Base-by-base conservation (phyloP, 371 early-diverging fungal genomes). In the Rhizopus sp. region DNA sequence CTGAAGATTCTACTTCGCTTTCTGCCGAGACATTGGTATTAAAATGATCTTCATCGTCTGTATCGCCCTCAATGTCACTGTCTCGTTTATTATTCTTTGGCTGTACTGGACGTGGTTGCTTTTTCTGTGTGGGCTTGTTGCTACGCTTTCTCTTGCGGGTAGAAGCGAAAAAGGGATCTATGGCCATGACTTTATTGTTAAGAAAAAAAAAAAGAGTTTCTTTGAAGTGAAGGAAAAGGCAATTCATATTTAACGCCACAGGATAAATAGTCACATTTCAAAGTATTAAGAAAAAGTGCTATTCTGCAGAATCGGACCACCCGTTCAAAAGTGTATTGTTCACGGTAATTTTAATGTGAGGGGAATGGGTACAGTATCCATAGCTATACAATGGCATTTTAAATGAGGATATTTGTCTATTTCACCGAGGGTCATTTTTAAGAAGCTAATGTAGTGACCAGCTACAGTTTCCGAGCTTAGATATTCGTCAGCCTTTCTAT, bases 1-100 rank as follows among this genome's bases (percentile, higher is more conserved):
- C 83, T 9, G 79, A 84, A 15, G 85, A 88, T 30, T 85, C 88
- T n/a, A 76, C 82, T 56, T 77, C 82, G 42, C 81, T 80, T n/a
- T 66, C 73, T 33, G 81, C 70, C 29, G 84, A 72, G 5, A 70
- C 72, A 40, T 80, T 80, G 31, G 78, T 85, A 17, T 66, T 50
- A 35, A 66, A 66, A 29, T 61, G 57, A 57, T 81, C 78, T 6
- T 81, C 83, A 9, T 72, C 78, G 16, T 74, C 74, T 46, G 64
- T 70, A 34, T 77, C 79, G 29, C 73, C 63, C 23, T 65, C 70
- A 37, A 65, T 50, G 33, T 66, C 67, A n/a, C 62, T 66, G 16
- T 69, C 69, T 3, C 15, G 55, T 30, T 51, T 53, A 29, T 23
- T 23, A 23, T 32, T 17, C 37, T 31, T 33, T 17, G 35, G 31